Evolutionary conservation across 2,329 filamentous ascomycete species (phyloP), one percentile per base, ranked within the genome.

Genomic region (Colletotrichum salicis): DNA sequence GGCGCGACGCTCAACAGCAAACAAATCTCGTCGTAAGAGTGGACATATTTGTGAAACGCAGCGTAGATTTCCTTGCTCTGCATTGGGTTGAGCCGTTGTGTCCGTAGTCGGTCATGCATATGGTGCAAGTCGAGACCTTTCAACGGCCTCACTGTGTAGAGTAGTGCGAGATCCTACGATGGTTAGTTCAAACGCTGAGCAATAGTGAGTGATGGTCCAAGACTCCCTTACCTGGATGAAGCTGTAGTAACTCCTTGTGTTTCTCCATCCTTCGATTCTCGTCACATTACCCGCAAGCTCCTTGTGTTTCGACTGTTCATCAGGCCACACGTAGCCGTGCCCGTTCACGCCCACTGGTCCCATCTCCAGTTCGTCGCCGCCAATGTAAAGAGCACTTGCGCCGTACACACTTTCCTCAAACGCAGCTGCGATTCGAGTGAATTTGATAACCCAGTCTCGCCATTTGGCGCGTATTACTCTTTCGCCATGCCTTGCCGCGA

Each of bases 331-430:
- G 79, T 97, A 98, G 52, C 96, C 96, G 79, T 98, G 96, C 0
- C 96, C 96, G 13, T 89, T 89, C 13, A 93, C 86, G 5, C 88
- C 88, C 4, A 88, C 87, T 4, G 87, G 84, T 48, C 84, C 84
- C 71, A 86, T 83, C 51, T 92, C 90, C 52, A 88, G 86, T 77
- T 95, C 93, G 75, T 94, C 92, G 13, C 92, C 90, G 5, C 93
- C 94, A 70, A 97, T 94, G 78, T 95, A 94, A 41, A 99, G 86
- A 41, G 95, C 94, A 70, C 94, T 97, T 13, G 94, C 94, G 33
- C 96, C 97, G 78, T 97, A 99, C 4, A 99, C 96, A 45, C 90
- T 92, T 82, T 99, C 96, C 80, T 99, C 96, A 75, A 98, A 98
- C 13, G 95, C 94, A 1, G 96, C 94, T 1, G 96, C 92, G 59